Evolutionary conservation across 805 yeast genomes (phyloP), one percentile per base, ranked within the genome.

Genomic region (Zygotorulaspora sp.): DNA sequence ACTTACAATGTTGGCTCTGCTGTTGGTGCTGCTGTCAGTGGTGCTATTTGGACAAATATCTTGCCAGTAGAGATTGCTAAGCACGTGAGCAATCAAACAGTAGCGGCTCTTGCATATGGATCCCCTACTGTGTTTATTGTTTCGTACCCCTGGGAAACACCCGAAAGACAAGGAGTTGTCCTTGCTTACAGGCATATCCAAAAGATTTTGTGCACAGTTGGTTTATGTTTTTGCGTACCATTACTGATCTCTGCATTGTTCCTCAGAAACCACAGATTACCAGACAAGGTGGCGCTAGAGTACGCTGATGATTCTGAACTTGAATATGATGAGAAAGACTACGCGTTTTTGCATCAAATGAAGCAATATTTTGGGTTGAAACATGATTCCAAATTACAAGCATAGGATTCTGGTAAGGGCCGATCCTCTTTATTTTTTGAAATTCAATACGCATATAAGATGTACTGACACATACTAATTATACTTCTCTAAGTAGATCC

Each of bases 1-100:
- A 56, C 71, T 19, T 79, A 77, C 56, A 68, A 73, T 47, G 65
- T 80, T 40, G 87, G 87, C 4, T 57, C 74, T n/a, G 81, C 83
- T 5, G 48, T 79, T 29, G 86, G 87, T n/a, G 58, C 70, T 15
- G 58, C 80, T 14, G 71, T 80, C 16, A 70, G 84, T 14, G 87
- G 86, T 47, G 85, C 86, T 20, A 67, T 81, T 29, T 82, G 86
- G 86, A 74, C 83, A 10, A 75, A 79, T 46, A 52, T 63, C 10
- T 63, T 78, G 50, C 79, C 76, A 40, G 47, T 48, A 17, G 58
- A 68, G 45, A 62, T 78, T 22, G 40, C 45, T 18, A 61, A 62
- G 32, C 50, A 69, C 37, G 44, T 72, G 8, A n/a, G n/a, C n/a
- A 52, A 62, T 35, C 28, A 58, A 2, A 43, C 53, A 14, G 41